Base-by-base conservation (phyloP, 345 rosid genomes). In the Salix arbutifolia region DNA sequence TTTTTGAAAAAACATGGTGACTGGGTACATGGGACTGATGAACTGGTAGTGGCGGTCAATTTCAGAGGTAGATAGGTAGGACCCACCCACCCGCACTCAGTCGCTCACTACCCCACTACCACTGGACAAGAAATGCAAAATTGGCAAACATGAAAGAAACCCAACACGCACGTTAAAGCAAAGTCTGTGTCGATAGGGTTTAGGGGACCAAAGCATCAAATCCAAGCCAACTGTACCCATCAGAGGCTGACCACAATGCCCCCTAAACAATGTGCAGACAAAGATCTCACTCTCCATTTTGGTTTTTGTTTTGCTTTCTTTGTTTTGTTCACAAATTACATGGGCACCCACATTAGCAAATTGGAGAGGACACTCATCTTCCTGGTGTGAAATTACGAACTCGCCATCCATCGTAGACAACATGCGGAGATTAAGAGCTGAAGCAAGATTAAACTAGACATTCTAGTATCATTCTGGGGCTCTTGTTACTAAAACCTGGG, bases 121-220 rank as follows among this genome's bases (percentile, higher is more conserved):
- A 75, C 65, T 72, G 82, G 79, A 85, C 84, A 76, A 78, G 77
- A 81, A 81, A 83, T 81, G 78, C 79, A 86, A 77, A 79, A 13
- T 71, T 74, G 83, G 85, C 75, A 79, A 83, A 79, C 82, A 83
- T 83, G 83, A 86, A 86, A 79, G 83, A 69, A 79, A 83, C 85
- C 77, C 86, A 69, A 79, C 83, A 48, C 65, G 80, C 86, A 86
- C 83, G 86, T 77, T 85, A 80, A 80, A 79, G 79, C 62, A 12
- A n/a, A 21, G 26, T 69, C 71, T 70, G 52, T 3, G 31, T 77
- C 18, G 44, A 2, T 18, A 26, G 76, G 46, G 75, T 50, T 68
- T 42, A 4, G 81, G 88, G 86, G 86, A 83, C 84, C 81, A 81
- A 76, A 64, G 68, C 76, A 73, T 73, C 76, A 73, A 73, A 73